Evolutionary conservation across 306 rosid genomes (phyloP).

Genomic region (Adenanthera pavonina): DNA sequence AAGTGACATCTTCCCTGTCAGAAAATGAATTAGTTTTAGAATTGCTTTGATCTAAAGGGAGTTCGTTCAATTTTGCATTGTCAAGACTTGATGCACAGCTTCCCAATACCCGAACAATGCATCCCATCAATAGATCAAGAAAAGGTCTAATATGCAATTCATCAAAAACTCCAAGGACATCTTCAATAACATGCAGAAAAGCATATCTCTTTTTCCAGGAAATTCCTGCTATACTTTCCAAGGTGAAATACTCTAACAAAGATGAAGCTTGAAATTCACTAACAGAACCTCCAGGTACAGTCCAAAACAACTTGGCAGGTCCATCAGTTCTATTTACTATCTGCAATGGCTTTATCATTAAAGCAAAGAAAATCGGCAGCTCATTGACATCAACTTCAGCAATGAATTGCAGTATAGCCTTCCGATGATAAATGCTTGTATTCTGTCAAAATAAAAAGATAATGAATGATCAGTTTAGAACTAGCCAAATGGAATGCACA

Average conservation of each 20-base stretch:
- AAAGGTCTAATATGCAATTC: conserved; percentile 77
- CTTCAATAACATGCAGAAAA: conserved; percentile 88
- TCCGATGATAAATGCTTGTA: conserved; percentile 80
- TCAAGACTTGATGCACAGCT: conserved; percentile 72
- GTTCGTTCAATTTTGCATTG: conserved; percentile 43
- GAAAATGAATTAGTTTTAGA: conserved; percentile 31
- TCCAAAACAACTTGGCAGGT: conserved; percentile 70
- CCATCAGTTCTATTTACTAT: conserved; percentile 62
- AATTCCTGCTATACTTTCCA: conserved; percentile 60
- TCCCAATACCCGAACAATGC: conserved; percentile 85
- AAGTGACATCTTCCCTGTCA: conserved; percentile 41
- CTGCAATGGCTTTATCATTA: conserved; percentile 82
- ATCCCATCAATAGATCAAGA: conserved; percentile 78
- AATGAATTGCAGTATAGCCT: conserved; percentile 81
- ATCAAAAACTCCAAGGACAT: conserved; percentile 83
- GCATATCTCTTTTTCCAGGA: conserved; percentile 87
- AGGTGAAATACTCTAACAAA: conserved; percentile 69
- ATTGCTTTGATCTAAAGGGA: conserved; percentile 45
- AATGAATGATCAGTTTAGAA: conserved; percentile 26
- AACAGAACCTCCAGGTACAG: conserved; percentile 47
- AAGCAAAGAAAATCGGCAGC: conserved; percentile 85
- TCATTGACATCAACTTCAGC: conserved; percentile 79
- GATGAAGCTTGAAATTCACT: conserved; percentile 55
- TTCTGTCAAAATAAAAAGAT: conserved; percentile 54
- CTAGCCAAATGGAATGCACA: conserved; percentile 23